Evolutionary conservation across 129 eudicot species (phyloP).

Genomic region (Ambrosia trifida): DNA sequence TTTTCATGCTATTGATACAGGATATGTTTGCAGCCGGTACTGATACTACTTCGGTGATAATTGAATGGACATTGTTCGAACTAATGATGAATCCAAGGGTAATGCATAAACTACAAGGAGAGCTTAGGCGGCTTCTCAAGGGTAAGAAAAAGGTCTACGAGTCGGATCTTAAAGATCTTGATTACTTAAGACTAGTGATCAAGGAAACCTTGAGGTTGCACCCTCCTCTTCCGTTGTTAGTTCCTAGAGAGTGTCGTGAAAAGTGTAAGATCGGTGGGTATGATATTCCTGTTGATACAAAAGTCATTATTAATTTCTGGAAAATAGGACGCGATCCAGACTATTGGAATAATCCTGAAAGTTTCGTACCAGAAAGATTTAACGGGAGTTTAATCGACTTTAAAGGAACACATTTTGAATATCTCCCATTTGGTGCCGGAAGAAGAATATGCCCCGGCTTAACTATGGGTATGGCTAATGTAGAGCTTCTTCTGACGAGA

Average conservation of each 20-base stretch:
- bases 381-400: not conserved
- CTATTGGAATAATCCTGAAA: not conserved
- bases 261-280: not conserved
- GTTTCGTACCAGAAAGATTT: slow-evolving; percentile 10
- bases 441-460: not conserved
- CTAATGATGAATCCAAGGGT: slow-evolving; percentile 7
- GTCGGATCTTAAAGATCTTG: not conserved
- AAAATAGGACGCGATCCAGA: not conserved
- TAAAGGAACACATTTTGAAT: not conserved
- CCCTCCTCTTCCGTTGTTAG: not conserved
- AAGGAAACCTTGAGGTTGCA: slow-evolving; percentile 9
- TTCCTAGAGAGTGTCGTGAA: slow-evolving; percentile 3
- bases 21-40: slow-evolving; percentile 4
- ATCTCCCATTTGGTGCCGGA: not conserved
- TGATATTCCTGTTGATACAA: not conserved
- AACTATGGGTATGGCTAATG: not conserved
- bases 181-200: slow-evolving; percentile 2
- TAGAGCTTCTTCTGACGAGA: slow-evolving; percentile 1
- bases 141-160: not conserved
- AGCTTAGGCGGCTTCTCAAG: not conserved
- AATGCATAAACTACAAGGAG: not conserved
- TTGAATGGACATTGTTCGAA: not conserved
- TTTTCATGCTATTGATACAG: not conserved
- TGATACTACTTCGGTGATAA: slow-evolving; percentile 2
- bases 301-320: not conserved